Conservation (phyloP, 257 asterid genomes). For the Rehmannia glutinosa region DNA sequence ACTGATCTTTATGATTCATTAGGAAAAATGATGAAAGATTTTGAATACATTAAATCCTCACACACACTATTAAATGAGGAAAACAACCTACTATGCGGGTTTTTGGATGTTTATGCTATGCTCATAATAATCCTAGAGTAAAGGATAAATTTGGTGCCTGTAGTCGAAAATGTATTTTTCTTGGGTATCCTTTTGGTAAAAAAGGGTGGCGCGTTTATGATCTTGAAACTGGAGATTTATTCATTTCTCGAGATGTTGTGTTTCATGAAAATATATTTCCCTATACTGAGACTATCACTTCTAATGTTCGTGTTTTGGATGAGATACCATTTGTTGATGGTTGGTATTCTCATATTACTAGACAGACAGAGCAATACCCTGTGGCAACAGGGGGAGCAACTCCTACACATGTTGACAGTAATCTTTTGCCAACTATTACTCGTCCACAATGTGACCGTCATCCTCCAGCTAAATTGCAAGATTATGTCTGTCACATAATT, state of each 20-base stretch:
- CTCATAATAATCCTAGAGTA: not conserved
- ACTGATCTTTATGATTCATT: too few relatives aligned
- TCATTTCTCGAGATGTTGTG: not conserved
- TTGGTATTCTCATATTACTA: not conserved
- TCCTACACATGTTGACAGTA: not conserved
- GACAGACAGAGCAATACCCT: not conserved
- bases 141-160: not conserved
- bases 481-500: not conserved
- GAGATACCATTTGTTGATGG: not conserved
- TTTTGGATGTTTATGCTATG: not conserved
- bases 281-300: not conserved
- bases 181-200: not conserved
- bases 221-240: not conserved
- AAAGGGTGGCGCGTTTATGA: not conserved
- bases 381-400: not conserved
- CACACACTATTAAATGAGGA: too few relatives aligned
- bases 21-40: too few relatives aligned
- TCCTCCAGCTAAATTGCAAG: not conserved
- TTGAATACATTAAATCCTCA: too few relatives aligned
- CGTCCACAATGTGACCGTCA: not conserved
- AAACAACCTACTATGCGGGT: too few relatives aligned
- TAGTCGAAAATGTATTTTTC: not conserved
- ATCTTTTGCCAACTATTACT: not conserved
- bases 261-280: not conserved
- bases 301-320: not conserved